phyloP scores from a whole-genome alignment of 2,329 filamentous ascomycete species.

The Epichloe sylvatica region DNA sequence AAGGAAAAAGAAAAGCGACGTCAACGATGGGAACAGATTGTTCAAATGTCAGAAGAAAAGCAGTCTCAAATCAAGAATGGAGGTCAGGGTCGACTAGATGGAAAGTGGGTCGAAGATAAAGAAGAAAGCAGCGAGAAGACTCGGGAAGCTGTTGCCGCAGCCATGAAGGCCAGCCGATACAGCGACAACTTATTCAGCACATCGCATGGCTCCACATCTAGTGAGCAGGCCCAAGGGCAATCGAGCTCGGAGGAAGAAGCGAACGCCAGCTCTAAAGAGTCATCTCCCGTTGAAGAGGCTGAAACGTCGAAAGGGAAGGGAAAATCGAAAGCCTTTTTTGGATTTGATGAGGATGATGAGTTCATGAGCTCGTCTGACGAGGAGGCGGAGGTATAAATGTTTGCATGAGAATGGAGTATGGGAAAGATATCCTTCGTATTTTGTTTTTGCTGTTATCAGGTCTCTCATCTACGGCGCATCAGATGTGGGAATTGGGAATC shows the following conservation, averaged over 20 bases:
- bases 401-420: background rate
- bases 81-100: conserved; percentile 58
- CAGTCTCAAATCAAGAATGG: conserved; percentile 73
- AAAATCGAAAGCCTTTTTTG: conserved; percentile 48
- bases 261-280: conserved; percentile 31
- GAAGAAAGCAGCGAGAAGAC: conserved; percentile 80
- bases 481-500: background rate
- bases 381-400: conserved; percentile 19
- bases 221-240: conserved; percentile 14
- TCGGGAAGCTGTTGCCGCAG: conserved; percentile 56
- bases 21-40: conserved; percentile 75
- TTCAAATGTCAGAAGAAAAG: conserved; percentile 68
- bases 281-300: conserved; percentile 32
- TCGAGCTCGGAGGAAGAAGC: conserved; percentile 24
- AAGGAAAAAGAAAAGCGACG: conserved; percentile 79
- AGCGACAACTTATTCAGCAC: conserved; percentile 45
- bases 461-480: background rate
- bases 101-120: conserved; percentile 89
- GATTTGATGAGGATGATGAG: conserved; percentile 68
- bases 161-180: conserved; percentile 51
- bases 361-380: conserved; percentile 58
- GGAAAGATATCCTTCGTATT: background rate
- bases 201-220: conserved; percentile 34
- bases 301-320: conserved; percentile 21
- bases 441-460: background rate